Evolutionary conservation across 2,329 filamentous ascomycete species (phyloP), one percentile per base, ranked within the genome.

Genomic region (Magnaporthales sp.): DNA sequence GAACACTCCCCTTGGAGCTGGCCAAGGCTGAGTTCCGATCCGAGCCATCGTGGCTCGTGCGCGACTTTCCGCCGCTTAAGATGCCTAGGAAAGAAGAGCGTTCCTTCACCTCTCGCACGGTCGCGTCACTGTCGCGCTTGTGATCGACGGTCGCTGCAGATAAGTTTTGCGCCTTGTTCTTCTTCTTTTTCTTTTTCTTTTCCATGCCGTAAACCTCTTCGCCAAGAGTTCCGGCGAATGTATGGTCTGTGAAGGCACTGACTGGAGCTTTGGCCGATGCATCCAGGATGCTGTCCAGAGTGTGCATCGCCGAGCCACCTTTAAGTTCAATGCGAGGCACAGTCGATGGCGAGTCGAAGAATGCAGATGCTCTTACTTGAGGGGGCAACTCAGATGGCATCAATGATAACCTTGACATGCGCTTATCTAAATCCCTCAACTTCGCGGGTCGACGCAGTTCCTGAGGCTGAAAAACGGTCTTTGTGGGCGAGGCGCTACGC

Each of bases 211-310:
- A 96, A 0, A 93, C 85, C 71, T 94, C 91, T 4, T 85, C 76
- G 27, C 92, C 91, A 11, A 93, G 81, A 69, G 88, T 86, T 4
- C 93, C 93, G 30, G 89, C 91, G 73, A 91, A 93, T 0, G 89
- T 86, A 75, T 97, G 93, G 73, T 97, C 92, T 0, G 91, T 96
- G 72, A 98, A 98, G 29, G 93, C 94, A 70, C 84, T 92, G 31
- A 97, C 93, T 1, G 95, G 95, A 0, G 95, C 94, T 68, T 84
- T 86, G 2, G 92, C 91, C 2, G 94, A 95, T 8, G 94, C 95
- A 74, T 97, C 91, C 19, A 99, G 84, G 66, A 99, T 96, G 74
- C 88, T 93, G 70, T 99, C 93, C 8, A 99, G 84, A 0, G 94
- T 97, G 58, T 87, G 89, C 74, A 93, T 91, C 11, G 94, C 93